Evolutionary conservation across 2,329 filamentous ascomycete genomes (phyloP), one percentile per base, ranked within the genome.

Genomic region (Monosporascus cannonballus): DNA sequence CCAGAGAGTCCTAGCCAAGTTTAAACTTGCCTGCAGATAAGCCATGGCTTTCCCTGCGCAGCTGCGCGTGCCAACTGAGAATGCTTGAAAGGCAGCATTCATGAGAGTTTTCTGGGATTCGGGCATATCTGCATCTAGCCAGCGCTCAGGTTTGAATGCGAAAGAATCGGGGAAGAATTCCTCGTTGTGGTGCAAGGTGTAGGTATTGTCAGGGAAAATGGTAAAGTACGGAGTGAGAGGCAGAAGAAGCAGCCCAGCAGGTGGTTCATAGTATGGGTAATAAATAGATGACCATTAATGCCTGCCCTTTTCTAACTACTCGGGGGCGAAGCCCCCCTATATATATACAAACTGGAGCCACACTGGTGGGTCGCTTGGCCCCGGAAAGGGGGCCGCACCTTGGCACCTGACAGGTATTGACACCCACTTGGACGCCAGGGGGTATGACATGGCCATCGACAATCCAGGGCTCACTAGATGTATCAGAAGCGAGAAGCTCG

Each of bases 1-100:
- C 47, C 61, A 73, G 49, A 75, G 24, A 6, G 73, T 58, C 38
- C 72, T 62, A 25, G 73, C 73, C n/a, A 75, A 67, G 3, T 68
- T 69, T 2, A 74, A 59, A 14, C 64, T 77, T 78, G 0, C 75
- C 49, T 17, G 41, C 24, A 15, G 46, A 57, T 7, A n/a, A 51
- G 7, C 47, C 25, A 27, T 27, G 25, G 55, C 3, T 42, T 37
- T 74, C 52, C 78, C 71, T 59, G 38, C 49, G 55, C 55, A 8
- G 46, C 55, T 18, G 60, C 49, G 57, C 39, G 60, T 59, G 52
- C 66, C 69, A 6, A 58, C 50, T 18, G 47, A 50, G 6, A 41
- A 42, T n/a, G 47, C 30, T 38, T 38, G 3, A 27, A 27, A 27
- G 25, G 25, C 25, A 27, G 25, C 8, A 9, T 27, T 27, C 25